Base-by-base conservation (phyloP, 164 flowering plant genomes). In the Buxus sempervirens region DNA sequence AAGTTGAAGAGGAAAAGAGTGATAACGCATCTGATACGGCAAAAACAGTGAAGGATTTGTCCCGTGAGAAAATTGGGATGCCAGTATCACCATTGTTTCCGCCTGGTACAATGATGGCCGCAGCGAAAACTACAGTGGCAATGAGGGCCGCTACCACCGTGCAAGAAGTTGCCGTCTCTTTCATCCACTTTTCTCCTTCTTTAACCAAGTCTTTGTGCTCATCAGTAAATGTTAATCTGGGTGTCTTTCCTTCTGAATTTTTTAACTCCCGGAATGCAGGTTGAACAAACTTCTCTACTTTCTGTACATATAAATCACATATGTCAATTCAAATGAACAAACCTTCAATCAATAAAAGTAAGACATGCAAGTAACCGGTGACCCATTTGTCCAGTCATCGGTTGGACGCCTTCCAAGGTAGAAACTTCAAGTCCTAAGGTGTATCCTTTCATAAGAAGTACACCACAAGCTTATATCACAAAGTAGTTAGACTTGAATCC, bases 141-240 rank as follows among this genome's bases (percentile, higher is more conserved):
- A 70, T 63, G 9, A 64, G 62, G 0, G 68, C 24, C 58, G 73
- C 73, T 14, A 63, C 73, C 19, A 41, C 8, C 45, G 12, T 41
- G 45, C 65, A 65, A 20, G 70, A 65, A 5, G 27, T 58, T 48
- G 70, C 64, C 15, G 74, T 72, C 26, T 64, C 63, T 48, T 64
- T 70, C 73, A 70, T 70, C 73, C 73, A 64, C 22, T 58, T 57
- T 21, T 70, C 67, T 6, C 73, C 73, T 18, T 70, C 67, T 53
- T 36, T 48, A 1, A 28, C 45, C 16, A 70, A 41, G 26, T 56
- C 67, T 22, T 70, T 25, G 62, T 70, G 73, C 48, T 70, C 67
- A 8, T 9, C 32, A 0, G 73, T 14, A 55, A 70, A 62, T 63
- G 6, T 38, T 3, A 63, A 16, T 2, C 19, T 18, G 0, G 73